These are phyloP conservation scores for Melanogaster broomeanus DNA, from an alignment of 768 basidiomycete species.

Conservation along the genomic window DNA sequence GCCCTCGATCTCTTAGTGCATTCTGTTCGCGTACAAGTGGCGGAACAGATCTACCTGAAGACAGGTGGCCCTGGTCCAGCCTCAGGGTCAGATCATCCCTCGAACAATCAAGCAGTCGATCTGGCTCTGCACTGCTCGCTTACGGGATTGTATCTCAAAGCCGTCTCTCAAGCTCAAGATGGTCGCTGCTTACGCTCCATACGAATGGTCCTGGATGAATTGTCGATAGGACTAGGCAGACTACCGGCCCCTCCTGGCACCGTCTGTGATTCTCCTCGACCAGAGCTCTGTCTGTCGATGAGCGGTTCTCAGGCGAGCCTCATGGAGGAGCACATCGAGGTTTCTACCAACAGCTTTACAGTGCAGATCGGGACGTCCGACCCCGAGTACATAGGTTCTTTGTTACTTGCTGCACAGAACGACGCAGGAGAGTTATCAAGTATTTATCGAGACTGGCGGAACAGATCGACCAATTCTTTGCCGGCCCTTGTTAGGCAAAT, in stretches of 20 bases:
- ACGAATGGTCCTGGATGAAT: slow-evolving; percentile 14
- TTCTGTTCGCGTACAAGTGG: slow-evolving; percentile 39
- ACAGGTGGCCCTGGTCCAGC: background rate
- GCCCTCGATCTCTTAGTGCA: slow-evolving; percentile 46
- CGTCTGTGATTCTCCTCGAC: slow-evolving; percentile 5
- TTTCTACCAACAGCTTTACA: slow-evolving; percentile 24
- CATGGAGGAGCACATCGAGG: slow-evolving; percentile 4
- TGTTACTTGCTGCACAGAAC: slow-evolving; percentile 12
- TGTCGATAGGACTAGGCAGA: slow-evolving; percentile 14
- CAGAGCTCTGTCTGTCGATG: slow-evolving; percentile 23
- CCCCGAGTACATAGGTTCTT: slow-evolving; percentile 27
- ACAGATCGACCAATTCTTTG: slow-evolving; percentile 32
- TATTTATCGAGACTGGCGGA: slow-evolving; percentile 31
- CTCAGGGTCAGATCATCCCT: background rate
- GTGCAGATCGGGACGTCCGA: slow-evolving; percentile 31
- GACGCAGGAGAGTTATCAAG: slow-evolving; percentile 11
- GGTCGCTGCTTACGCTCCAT: background rate
- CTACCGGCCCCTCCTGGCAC: background rate
- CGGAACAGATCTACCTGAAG: slow-evolving; percentile 45
- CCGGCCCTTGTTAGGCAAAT: slow-evolving; percentile 48
- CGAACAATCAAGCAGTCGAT: slow-evolving; percentile 14
- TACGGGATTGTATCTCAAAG: slow-evolving; percentile 16
- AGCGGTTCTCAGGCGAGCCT: slow-evolving; percentile 17
- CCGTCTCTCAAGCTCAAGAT: background rate
- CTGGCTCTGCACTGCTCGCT: slow-evolving; percentile 17